Percentiles rank a stretch among this genome's conserved stretches.
Conservation (phyloP, 2,329 filamentous ascomycete species). For the Phoma sp. region DNA sequence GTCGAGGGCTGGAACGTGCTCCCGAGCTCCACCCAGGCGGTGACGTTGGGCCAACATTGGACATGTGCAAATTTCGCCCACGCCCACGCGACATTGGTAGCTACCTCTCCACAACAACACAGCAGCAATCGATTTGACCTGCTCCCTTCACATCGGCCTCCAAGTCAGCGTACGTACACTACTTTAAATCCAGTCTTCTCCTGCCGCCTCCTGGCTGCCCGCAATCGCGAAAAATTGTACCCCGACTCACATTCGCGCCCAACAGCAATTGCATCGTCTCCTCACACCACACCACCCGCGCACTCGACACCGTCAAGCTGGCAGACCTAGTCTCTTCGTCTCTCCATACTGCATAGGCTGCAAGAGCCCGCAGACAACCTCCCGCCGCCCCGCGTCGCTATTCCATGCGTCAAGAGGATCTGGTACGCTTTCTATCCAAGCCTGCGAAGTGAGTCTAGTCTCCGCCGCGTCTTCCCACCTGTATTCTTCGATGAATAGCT, state of each 20-base stretch:
- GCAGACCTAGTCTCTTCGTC: constrained; percentile 31
- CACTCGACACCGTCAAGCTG: constrained; percentile 41
- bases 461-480: constrained; percentile 8
- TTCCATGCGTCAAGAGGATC: constrained; percentile 91
- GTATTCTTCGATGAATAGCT: background rate
- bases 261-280: constrained; percentile 27
- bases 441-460: constrained; percentile 79
- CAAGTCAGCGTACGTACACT: constrained; percentile 4
- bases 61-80: constrained; percentile 10
- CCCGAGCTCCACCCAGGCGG: constrained; percentile 16
- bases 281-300: constrained; percentile 9
- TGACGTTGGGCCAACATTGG: constrained; percentile 17
- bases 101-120: constrained; percentile 1
- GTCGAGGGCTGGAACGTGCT: constrained; percentile 9
- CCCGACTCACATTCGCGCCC: constrained; percentile 27
- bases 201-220: constrained; percentile 3
- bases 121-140: constrained; percentile 2
- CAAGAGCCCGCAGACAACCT: constrained; percentile 45
- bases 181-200: too few relatives aligned
- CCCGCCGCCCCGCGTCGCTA: constrained; percentile 30
- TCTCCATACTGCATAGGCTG: constrained; percentile 45
- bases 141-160: background rate
- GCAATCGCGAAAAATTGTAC: constrained; percentile 9
- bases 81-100: constrained; percentile 11
- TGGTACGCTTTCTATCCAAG: constrained; percentile 92